Conservation (phyloP, 371 early-diverging fungal genomes). For the Umbelopsis sp. region DNA sequence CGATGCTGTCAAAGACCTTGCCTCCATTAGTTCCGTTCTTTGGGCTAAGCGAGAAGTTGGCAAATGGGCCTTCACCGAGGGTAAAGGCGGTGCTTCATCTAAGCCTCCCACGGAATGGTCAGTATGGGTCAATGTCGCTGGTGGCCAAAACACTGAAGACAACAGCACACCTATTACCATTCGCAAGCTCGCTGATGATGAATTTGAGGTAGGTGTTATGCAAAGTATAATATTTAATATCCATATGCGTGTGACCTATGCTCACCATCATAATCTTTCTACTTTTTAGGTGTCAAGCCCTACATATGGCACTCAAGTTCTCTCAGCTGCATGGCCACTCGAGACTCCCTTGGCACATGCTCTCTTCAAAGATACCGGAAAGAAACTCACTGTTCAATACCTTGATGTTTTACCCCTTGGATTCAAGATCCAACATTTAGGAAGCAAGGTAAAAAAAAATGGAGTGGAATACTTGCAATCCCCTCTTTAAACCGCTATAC, state of each 20-base stretch:
- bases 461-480: too few relatives aligned
- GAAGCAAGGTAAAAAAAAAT: slow-evolving; percentile 67
- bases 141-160: slow-evolving; percentile 49
- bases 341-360: slow-evolving; percentile 76
- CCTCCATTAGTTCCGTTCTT: slow-evolving; percentile 67
- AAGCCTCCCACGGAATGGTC: slow-evolving; percentile 48
- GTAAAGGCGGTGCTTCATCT: slow-evolving; percentile 15
- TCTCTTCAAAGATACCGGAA: slow-evolving; percentile 41
- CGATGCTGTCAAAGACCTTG: slow-evolving; percentile 57
- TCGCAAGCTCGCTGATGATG: slow-evolving; percentile 23
- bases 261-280: neutral
- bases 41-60: slow-evolving; percentile 73
- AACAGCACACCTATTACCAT: slow-evolving; percentile 32
- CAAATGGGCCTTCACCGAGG: slow-evolving; percentile 57
- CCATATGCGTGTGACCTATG: too few relatives aligned
- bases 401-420: slow-evolving; percentile 76
- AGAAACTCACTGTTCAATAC: slow-evolving; percentile 75
- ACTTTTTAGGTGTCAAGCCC: slow-evolving; percentile 39
- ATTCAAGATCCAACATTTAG: slow-evolving; percentile 80
- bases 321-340: slow-evolving; percentile 71
- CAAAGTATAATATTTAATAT: neutral
- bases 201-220: slow-evolving; percentile 32
- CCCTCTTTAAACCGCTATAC: neutral
- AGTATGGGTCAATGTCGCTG: slow-evolving; percentile 59
- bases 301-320: slow-evolving; percentile 41